Evolutionary conservation across 1,139 yeast genomes (phyloP).

Genomic region (Pichia sp.): DNA sequence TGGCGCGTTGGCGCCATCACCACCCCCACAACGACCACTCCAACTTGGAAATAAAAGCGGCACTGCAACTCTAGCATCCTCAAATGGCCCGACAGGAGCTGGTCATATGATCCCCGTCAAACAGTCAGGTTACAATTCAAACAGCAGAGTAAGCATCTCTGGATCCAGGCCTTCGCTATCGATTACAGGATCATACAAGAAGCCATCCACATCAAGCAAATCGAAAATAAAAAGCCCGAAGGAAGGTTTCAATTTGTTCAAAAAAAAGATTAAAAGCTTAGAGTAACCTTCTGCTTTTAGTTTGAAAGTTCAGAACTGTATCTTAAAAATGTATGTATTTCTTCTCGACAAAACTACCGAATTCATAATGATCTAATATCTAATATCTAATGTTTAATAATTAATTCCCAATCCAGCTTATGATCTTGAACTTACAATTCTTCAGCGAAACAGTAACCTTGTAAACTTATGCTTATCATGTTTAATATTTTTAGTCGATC

Average conservation of each 20-base stretch:
- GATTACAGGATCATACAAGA: not conserved
- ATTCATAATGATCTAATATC: not conserved
- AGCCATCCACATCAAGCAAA: not conserved
- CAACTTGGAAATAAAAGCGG: not conserved
- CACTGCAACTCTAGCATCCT: too few relatives aligned
- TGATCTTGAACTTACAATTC: too few relatives aligned
- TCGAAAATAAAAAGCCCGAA: slow-evolving; percentile 16
- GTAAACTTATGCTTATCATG: not conserved
- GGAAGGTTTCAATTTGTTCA: slow-evolving; percentile 20
- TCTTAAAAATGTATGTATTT: not conserved
- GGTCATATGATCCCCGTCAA: not conserved
- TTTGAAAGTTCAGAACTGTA: not conserved
- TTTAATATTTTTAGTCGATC: not conserved
- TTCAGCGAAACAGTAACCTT: not conserved
- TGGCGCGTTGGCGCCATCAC: not conserved
- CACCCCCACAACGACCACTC: not conserved
- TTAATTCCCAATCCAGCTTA: not conserved
- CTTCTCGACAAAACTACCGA: not conserved
- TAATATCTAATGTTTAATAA: slow-evolving; percentile 4
- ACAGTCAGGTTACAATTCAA: not conserved
- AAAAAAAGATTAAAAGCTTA: slow-evolving; percentile 16
- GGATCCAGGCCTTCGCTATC: slow-evolving; percentile 1
- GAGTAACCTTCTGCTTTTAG: slow-evolving; percentile 1
- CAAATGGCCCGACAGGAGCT: not conserved
- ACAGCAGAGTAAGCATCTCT: slow-evolving; percentile 1